These are phyloP conservation scores for Alloteropsis angusta DNA, from an alignment of 202 grass and related monocot species.

Conservation along the genomic window DNA sequence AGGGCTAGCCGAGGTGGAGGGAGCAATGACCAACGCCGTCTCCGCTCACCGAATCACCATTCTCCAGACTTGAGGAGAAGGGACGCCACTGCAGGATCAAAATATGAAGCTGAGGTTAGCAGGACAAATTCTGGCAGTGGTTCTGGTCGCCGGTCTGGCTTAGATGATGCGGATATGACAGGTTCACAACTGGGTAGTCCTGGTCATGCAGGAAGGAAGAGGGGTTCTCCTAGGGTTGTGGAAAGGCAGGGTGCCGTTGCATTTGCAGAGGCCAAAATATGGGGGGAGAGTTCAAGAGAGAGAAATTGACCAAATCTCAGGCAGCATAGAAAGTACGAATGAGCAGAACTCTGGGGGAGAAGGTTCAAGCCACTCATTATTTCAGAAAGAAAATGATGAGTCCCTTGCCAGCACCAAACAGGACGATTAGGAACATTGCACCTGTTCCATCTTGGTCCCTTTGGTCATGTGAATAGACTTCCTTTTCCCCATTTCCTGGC, in stretches of 20 bases:
- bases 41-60: conserved; percentile 53
- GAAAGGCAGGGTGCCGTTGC: conserved; percentile 70
- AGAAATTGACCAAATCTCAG: conserved; percentile 28
- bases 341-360: conserved; percentile 41
- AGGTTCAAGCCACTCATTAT: conserved; percentile 13
- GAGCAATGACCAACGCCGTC: conserved; percentile 25
- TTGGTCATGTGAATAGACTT: conserved; percentile 42
- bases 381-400: conserved; percentile 14
- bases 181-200: conserved; percentile 57
- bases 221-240: conserved; percentile 34
- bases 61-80: conserved; percentile 69
- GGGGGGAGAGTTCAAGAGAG: conserved; percentile 80
- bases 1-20: conserved; percentile 39
- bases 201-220: conserved; percentile 38
- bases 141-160: conserved; percentile 57
- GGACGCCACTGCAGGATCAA: conserved; percentile 35
- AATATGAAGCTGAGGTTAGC: conserved; percentile 34
- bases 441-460: conserved; percentile 19
- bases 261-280: conserved; percentile 42
- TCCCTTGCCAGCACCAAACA: conserved; percentile 7
- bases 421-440: conserved; percentile 8
- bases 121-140: conserved; percentile 53
- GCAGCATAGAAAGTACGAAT: conserved; percentile 41
- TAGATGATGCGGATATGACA: conserved; percentile 45
- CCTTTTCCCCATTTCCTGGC: not conserved